Conservation (phyloP, 2,329 filamentous ascomycete species). For the Pyrenophora teres region DNA sequence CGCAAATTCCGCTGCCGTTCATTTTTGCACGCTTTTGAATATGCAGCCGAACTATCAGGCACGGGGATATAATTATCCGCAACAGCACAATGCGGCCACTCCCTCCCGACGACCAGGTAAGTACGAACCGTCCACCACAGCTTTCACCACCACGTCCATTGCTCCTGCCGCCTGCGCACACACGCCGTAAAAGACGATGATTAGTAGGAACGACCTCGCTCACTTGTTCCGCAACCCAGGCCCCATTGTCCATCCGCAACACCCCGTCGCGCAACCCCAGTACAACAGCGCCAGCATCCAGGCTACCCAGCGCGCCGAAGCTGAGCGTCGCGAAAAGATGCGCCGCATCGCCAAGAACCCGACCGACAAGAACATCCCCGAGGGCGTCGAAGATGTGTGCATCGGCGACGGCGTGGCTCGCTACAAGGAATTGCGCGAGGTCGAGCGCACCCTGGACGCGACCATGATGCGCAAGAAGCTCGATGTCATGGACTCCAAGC, state of each 20-base stretch:
- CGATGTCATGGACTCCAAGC: conserved; percentile 83
- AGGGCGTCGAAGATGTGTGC: conserved; percentile 78
- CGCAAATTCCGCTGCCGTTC: conserved; percentile 33
- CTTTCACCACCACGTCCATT: conserved; percentile 17
- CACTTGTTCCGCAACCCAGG: conserved; percentile 53
- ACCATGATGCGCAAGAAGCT: conserved; percentile 93
- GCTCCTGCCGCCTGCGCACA: conserved; percentile 14
- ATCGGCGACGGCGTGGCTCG: conserved; percentile 80
- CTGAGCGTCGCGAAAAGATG: conserved; percentile 66
- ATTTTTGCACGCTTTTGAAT: conserved; percentile 31
- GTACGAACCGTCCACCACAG: conserved; percentile 23
- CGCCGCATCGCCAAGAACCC: conserved; percentile 86
- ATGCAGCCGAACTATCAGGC: conserved; percentile 51
- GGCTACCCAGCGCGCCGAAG: conserved; percentile 51
- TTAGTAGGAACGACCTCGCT: conserved; percentile 55
- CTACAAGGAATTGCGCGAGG: conserved; percentile 82
- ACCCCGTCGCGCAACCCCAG: conserved; percentile 55
- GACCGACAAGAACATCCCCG: conserved; percentile 92
- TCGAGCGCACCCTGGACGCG: conserved; percentile 87
- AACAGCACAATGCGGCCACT: conserved; percentile 40
- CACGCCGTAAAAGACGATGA: conserved; percentile 42
- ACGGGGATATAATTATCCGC: conserved; percentile 52
- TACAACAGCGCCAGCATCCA: conserved; percentile 47
- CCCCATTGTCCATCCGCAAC: conserved; percentile 53
- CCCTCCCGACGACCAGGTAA: conserved; percentile 52